Conservation (phyloP, 257 asterid species). For the Scutellaria baicalensis region DNA sequence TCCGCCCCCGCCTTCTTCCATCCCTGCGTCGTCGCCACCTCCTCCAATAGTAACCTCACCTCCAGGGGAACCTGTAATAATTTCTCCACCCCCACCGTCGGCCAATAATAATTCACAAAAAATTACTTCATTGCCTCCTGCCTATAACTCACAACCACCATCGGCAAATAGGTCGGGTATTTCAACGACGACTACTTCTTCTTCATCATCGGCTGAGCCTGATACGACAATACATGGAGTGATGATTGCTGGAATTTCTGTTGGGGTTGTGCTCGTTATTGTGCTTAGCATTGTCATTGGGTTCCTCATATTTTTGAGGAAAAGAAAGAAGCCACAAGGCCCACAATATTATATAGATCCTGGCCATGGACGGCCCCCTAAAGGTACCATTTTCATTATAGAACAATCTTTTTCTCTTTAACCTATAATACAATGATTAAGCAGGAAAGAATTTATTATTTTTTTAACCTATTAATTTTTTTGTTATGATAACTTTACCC, state of each 20-base stretch:
- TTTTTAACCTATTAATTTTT: too few relatives aligned
- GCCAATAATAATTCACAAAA: background rate
- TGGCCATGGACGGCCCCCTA: slow-evolving; percentile 12
- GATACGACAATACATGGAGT: background rate
- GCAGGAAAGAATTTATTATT: too few relatives aligned
- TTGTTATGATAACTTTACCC: too few relatives aligned
- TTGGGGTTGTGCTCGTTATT: slow-evolving; percentile 30
- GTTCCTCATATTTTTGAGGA: slow-evolving; percentile 29
- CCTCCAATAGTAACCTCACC: slow-evolving; percentile 9
- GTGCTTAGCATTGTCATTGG: slow-evolving; percentile 23
- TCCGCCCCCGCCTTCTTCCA: slow-evolving; percentile 2
- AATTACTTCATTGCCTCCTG: background rate
- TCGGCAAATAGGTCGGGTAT: background rate
- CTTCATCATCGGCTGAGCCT: background rate
- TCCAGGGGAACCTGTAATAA: slow-evolving; percentile 1
- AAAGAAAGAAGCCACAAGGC: slow-evolving; percentile 22
- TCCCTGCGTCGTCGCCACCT: background rate
- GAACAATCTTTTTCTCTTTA: too few relatives aligned
- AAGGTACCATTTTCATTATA: slow-evolving; percentile 3
- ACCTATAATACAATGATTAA: too few relatives aligned
- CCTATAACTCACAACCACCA: slow-evolving; percentile 10
- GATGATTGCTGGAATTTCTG: slow-evolving; percentile 21
- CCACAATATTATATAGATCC: slow-evolving; percentile 25
- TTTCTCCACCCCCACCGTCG: slow-evolving; percentile 24
- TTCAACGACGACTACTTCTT: too few relatives aligned